Base-by-base conservation (phyloP, 2,329 filamentous ascomycete genomes). In the Colletotrichum filicis region DNA sequence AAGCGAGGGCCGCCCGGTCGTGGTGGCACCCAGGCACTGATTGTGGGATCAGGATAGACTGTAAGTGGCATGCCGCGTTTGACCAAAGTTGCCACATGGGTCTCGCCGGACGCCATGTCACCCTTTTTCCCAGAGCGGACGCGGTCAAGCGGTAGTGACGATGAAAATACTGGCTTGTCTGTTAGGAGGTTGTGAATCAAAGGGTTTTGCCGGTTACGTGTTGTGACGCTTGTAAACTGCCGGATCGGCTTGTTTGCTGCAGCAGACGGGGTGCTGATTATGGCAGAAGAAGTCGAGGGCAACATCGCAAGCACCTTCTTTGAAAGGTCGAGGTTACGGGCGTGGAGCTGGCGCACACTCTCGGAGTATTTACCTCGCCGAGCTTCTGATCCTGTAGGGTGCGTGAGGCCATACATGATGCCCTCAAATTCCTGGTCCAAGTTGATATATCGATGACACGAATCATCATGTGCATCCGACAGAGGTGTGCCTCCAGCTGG, bases 101-200 rank as follows among this genome's bases (percentile, higher is more conserved):
- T 28, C 62, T 75, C 68, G 68, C 35, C 68, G 65, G 46, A 66
- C 52, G 35, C 63, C 75, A n/a, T 37, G 19, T 60, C 56, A 6
- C 58, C 63, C 22, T 64, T 72, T 35, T 68, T 65, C 9, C 71
- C 68, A 0, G 83, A 79, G 68, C 81, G 84, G 37, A 95, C 88
- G 61, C 94, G 89, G 53, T 92, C 90, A 7, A 92, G 87, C 0
- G 97, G 97, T 0, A 99, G 86, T 0, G 97, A 99, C 1, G 97
- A 97, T 1, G 97, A 98, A 76, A 95, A 93, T 16, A 95, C 90
- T 0, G 97, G 96, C 79, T 98, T 97, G 83, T 99, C 97, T 2
- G 97, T 99, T 11, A 99, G 88, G 1, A 99, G 90, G 78, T 98
- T 98, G 83, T 99, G 95, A 58, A 99, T 97, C 1, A 99, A 86